A percentile compares a stretch with the other conserved stretches of the same genome.
These are phyloP conservation scores for Suillus luteus DNA, from an alignment of 768 basidiomycete genomes.

Conservation along the genomic window DNA sequence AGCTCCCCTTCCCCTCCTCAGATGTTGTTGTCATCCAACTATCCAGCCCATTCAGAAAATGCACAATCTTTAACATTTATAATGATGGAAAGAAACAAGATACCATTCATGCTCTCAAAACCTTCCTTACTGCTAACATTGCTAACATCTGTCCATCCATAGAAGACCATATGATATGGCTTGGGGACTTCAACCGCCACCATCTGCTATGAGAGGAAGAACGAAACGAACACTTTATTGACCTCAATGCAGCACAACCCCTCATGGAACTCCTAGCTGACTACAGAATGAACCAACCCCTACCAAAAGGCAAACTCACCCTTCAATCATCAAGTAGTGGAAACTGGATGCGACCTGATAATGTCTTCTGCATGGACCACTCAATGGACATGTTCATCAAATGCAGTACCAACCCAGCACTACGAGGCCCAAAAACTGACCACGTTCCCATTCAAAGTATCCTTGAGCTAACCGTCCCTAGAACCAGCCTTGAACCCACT, in stretches of 20 bases:
- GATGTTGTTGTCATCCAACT: background rate
- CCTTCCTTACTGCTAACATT: background rate
- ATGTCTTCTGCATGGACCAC: no score
- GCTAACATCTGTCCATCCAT: rapidly evolving
- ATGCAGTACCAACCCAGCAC: no score
- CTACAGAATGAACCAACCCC: background rate
- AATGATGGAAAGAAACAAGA: background rate
- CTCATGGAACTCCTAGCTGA: background rate
- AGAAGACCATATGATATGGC: background rate
- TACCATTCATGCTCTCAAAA: background rate
- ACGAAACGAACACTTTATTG: background rate
- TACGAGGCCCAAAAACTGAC: no score
- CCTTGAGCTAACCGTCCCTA: no score
- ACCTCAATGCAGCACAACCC: background rate
- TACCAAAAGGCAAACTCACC: background rate
- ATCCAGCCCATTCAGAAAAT: rapidly evolving
- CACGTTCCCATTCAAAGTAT: no score
- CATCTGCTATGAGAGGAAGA: background rate
- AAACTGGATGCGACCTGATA: no score
- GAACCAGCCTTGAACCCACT: no score
- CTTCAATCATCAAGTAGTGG: background rate
- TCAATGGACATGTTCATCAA: no score
- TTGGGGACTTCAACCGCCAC: background rate
- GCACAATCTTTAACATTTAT: no score
- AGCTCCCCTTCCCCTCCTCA: background rate